Evolutionary conservation across 1,284 basidiomycete genomes (phyloP).

Genomic region (Pseudozyma tsukubaensis): DNA sequence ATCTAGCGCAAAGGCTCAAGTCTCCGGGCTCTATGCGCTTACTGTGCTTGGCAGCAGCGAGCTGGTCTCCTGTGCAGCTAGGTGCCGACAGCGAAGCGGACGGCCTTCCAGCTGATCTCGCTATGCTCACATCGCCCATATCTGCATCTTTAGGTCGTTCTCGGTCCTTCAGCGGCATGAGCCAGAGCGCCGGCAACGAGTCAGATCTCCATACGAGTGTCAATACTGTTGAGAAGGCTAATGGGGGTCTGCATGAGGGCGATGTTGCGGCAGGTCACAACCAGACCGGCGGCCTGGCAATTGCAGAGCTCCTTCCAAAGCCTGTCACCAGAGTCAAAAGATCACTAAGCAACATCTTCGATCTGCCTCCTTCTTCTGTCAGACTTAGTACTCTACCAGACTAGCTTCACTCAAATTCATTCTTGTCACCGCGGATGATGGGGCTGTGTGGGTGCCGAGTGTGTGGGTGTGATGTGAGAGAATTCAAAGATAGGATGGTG

Average conservation of each 20-base stretch:
- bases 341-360: constrained; percentile 29
- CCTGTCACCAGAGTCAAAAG: constrained; percentile 11
- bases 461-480: too few species aligned
- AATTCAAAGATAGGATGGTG: too few species aligned
- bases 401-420: too few species aligned
- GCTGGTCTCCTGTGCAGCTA: neutral
- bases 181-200: too few species aligned
- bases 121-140: neutral
- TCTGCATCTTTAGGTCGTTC: neutral
- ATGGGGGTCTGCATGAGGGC: neutral
- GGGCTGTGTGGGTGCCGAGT: too few species aligned
- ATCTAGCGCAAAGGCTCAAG: constrained; percentile 14
- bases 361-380: constrained; percentile 11
- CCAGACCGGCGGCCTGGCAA: neutral
- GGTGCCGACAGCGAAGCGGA: too few species aligned
- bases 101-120: too few species aligned
- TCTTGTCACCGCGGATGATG: too few species aligned
- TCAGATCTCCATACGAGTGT: too few species aligned
- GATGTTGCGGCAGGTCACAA: neutral
- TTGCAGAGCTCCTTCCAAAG: neutral
- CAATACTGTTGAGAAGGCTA: too few species aligned
- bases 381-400: neutral
- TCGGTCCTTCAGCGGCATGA: neutral
- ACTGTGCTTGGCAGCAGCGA: constrained; percentile 26
- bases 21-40: constrained; percentile 28